Percentiles rank a stretch among this genome's conserved stretches.
phyloP scores from a whole-genome alignment of 768 basidiomycete species.

The Arthromyces matolae region DNA sequence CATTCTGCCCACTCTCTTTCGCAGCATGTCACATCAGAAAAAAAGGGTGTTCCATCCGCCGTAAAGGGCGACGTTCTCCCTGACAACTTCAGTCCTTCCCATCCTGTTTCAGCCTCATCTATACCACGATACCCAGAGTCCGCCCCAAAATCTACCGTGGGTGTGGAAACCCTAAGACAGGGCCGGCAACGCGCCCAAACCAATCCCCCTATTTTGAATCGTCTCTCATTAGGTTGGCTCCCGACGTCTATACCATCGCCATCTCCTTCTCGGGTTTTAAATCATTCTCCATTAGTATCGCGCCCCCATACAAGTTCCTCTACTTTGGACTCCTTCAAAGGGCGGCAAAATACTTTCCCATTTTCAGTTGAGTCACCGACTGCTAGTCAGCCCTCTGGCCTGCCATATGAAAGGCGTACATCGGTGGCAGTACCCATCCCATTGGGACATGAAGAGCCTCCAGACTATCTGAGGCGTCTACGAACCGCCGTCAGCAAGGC shows the following conservation, averaged over 20 bases:
- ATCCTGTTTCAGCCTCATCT: neutral
- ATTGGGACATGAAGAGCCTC: conserved; percentile 55
- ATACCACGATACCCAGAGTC: conserved; percentile 13
- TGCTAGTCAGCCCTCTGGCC: conserved; percentile 39
- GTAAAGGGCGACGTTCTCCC: neutral
- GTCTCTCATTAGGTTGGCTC: conserved; percentile 66
- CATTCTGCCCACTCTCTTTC: conserved; percentile 30
- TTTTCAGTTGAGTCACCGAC: conserved; percentile 17
- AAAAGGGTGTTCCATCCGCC: neutral
- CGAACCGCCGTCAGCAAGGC: conserved; percentile 62
- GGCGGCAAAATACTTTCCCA: conserved; percentile 3
- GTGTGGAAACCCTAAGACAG: no score
- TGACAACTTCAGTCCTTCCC: neutral
- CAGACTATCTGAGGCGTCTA: conserved; percentile 70
- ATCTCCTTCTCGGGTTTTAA: conserved; percentile 21
- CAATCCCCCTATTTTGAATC: conserved; percentile 67
- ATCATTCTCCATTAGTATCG: conserved; percentile 16
- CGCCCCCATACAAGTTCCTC: conserved; percentile 12
- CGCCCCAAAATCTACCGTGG: conserved; percentile 19
- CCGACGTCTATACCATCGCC: conserved; percentile 40
- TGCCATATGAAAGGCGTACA: conserved; percentile 41
- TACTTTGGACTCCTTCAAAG: conserved; percentile 1
- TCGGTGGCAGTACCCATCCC: conserved; percentile 47
- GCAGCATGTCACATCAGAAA: conserved; percentile 10
- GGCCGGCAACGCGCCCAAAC: conserved; percentile 46